Conservation (phyloP, 176 grass and related monocot genomes). For the Oryza officinalis region DNA sequence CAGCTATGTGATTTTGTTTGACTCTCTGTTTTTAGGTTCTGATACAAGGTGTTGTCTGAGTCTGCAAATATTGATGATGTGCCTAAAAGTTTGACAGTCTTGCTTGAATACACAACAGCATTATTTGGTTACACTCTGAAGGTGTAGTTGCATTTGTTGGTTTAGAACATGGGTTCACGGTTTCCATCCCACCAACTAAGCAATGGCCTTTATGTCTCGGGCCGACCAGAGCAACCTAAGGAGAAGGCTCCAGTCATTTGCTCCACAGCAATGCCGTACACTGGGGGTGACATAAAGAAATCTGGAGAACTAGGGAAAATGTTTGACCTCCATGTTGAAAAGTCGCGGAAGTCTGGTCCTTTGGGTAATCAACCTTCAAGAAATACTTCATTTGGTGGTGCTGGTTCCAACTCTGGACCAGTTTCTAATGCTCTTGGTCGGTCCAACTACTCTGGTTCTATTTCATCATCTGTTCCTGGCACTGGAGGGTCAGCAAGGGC, state of each 20-base stretch:
- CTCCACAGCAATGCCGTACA: conserved; percentile 87
- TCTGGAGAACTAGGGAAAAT: conserved; percentile 87
- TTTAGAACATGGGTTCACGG: conserved; percentile 72
- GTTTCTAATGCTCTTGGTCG: conserved; percentile 46
- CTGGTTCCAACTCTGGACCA: conserved; percentile 66
- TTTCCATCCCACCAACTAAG: conserved; percentile 94
- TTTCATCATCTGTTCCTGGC: conserved; percentile 58
- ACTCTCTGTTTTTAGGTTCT: conserved; percentile 29
- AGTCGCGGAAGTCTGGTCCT: conserved; percentile 79
- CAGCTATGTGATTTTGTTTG: conserved; percentile 3
- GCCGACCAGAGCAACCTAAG: conserved; percentile 78
- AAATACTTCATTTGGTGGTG: conserved; percentile 59
- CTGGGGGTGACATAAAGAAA: conserved; percentile 83
- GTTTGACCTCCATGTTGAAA: conserved; percentile 59
- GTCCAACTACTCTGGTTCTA: conserved; percentile 66
- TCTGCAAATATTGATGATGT: neutral
- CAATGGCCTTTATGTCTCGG: conserved; percentile 94
- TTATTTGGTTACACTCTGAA: neutral
- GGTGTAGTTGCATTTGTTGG: conserved; percentile 29
- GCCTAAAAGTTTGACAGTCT: conserved; percentile 32
- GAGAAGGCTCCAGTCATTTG: conserved; percentile 72
- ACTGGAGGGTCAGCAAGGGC: conserved; percentile 62
- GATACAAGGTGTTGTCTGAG: conserved; percentile 39
- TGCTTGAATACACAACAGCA: conserved; percentile 22
- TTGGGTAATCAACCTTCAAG: conserved; percentile 62